Conservation (phyloP, 2,329 filamentous ascomycete genomes). For the Microcyclosporella mali region DNA sequence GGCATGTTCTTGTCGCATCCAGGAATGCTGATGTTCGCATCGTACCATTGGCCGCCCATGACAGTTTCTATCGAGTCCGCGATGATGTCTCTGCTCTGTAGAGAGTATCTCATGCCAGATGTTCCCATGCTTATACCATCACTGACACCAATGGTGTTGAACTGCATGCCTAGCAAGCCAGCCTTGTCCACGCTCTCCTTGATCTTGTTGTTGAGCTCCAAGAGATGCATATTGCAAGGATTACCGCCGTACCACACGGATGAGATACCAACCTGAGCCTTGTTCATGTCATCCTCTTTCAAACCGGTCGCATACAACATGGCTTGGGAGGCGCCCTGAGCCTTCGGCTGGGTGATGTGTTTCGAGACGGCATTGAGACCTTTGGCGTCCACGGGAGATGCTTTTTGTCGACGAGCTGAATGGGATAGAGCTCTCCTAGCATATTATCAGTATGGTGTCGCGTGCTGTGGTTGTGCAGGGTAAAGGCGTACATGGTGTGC, state of each 20-base stretch:
- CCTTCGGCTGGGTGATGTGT: conserved; percentile 90
- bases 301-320: conserved; percentile 97
- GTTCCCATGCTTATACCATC: conserved; percentile 99
- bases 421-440: conserved; percentile 18
- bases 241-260: conserved; percentile 98
- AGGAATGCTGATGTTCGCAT: conserved; percentile 92
- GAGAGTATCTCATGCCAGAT: conserved; percentile 79
- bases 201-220: conserved; percentile 78
- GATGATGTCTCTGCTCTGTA: conserved; percentile 89
- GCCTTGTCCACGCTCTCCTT: conserved; percentile 66
- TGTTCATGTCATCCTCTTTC: conserved; percentile 79
- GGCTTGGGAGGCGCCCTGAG: conserved; percentile 94
- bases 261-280: conserved; percentile 95
- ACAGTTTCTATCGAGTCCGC: conserved; percentile 98
- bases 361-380: conserved; percentile 76
- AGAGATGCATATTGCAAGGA: conserved; percentile 97
- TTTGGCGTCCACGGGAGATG: conserved; percentile 19
- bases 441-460: conserved; percentile 3
- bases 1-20: conserved; percentile 99
- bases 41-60: conserved; percentile 98
- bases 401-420: conserved; percentile 17
- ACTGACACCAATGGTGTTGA: conserved; percentile 97
- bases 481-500: conserved; percentile 14
- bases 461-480: not conserved
- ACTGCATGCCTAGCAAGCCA: conserved; percentile 83